Evolutionary conservation across 805 yeast genomes (phyloP).

Genomic region (Ascoidea asiatica): DNA sequence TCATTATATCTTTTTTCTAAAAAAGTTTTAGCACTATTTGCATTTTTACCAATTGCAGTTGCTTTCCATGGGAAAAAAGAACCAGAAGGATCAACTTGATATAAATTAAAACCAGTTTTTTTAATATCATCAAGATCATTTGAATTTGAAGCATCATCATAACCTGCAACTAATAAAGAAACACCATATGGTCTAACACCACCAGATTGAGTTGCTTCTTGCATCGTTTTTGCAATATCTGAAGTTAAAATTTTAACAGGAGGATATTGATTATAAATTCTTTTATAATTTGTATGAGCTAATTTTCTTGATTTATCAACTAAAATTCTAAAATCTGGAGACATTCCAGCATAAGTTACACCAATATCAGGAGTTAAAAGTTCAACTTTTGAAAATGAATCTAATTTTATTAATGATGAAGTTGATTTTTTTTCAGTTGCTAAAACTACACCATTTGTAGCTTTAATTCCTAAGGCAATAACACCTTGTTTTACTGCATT

Average conservation of each 20-base stretch:
- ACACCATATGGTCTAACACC: conserved; percentile 99
- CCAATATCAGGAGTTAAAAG: conserved; percentile 90
- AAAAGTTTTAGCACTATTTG: conserved; percentile 93
- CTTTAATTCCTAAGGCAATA: conserved; percentile 86
- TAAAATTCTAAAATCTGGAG: conserved; percentile 92
- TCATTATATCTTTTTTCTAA: conserved; percentile 97
- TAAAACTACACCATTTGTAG: conserved; percentile 89
- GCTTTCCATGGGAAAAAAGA: conserved; percentile 99
- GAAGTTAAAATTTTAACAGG: conserved; percentile 90
- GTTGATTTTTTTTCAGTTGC: conserved; percentile 92
- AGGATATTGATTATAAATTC: conserved; percentile 92
- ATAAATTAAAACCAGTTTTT: conserved; percentile 49
- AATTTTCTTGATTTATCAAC: conserved; percentile 89
- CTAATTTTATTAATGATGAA: conserved; percentile 64
- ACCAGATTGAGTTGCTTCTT: conserved; percentile 96
- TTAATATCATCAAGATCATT: conserved; percentile 1
- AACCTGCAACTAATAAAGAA: conserved; percentile 84
- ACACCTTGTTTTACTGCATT: conserved; percentile 98
- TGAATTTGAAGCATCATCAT: conserved; percentile 41
- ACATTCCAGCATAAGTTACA: conserved; percentile 96
- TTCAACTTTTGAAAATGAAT: conserved; percentile 66
- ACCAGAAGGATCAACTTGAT: conserved; percentile 98
- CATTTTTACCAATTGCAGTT: conserved; percentile 95
- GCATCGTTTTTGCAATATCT: conserved; percentile 93
- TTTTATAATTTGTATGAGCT: conserved; percentile 85